Evolutionary conservation across 1,139 yeast genomes (phyloP), one percentile per base, ranked within the genome.

Genomic region (Suhomyces yuchorum): DNA sequence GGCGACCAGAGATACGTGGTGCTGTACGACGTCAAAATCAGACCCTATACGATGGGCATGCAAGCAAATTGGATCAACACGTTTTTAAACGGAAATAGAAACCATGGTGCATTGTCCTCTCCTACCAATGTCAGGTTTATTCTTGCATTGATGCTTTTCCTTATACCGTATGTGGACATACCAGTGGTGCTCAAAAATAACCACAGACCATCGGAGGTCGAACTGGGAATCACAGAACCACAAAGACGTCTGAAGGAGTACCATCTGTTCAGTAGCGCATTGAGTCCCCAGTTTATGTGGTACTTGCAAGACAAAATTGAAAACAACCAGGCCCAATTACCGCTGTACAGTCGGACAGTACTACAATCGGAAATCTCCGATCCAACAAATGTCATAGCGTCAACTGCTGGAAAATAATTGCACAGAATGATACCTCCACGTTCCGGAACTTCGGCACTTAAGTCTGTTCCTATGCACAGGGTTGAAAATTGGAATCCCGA

Each of bases 21-120:
- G 1, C 57, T 59, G 36, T 69, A 59, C 46, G 57, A 62, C 37
- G 54, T 71, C 8, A 30, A 15, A 12, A 49, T 49, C 5, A 44
- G 47, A 8, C 67, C 69, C 0, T 75, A 55, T 48, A 54, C 67
- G 38, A 59, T 61, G 58, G 78, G 78, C 0, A 53, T 59, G 37
- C 55, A 54, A 34, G 59, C 54, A 19, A 74, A 74, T 51, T 65
- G 73, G 65, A 65, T 73, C 28, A 71, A 73, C 49, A 54, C 69
- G 5, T 62, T 69, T 41, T 59, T 66, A 38, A 61, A 66, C 43
- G 67, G 68, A 3, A 70, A 70, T 48, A 50, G 63, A 26, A 62
- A 61, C 43, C 59, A 57, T 34, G 63, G 61, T 30, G 26, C 40
- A 9, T 17, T 34, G 8, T 39, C 42, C 6, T 24, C 34, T 11